Conservation (phyloP, 495 filamentous ascomycete genomes). For the Melanomma pulvis-pyrius region DNA sequence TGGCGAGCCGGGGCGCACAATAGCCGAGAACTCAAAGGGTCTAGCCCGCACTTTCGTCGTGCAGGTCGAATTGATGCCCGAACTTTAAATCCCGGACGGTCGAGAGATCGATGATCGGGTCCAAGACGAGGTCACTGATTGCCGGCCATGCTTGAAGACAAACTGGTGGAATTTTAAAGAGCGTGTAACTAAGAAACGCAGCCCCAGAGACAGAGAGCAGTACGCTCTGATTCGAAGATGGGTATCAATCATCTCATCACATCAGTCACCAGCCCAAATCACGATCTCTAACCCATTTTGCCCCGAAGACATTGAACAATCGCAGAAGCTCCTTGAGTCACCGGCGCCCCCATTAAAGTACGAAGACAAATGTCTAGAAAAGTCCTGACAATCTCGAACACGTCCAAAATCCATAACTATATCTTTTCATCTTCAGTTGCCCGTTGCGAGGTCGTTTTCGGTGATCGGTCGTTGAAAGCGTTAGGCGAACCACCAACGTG, state of each 20-base stretch:
- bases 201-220: slow-evolving; percentile 11
- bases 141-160: background rate
- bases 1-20: background rate
- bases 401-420: background rate
- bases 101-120: background rate
- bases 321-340: slow-evolving; percentile 26
- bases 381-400: slow-evolving; percentile 10
- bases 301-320: slow-evolving; percentile 21
- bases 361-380: slow-evolving; percentile 19
- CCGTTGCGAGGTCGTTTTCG: background rate
- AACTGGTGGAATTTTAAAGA: background rate
- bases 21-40: background rate
- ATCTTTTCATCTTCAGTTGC: slow-evolving; percentile 8
- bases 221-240: slow-evolving; percentile 30
- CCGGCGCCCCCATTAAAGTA: slow-evolving; percentile 21
- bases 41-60: background rate
- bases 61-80: background rate
- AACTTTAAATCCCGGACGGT: background rate
- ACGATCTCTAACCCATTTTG: slow-evolving; percentile 28
- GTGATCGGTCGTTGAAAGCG: background rate
- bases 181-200: background rate
- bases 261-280: slow-evolving; percentile 28
- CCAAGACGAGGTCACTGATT: background rate
- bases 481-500: background rate
- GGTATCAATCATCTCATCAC: slow-evolving; percentile 33